Evolutionary conservation across 75 land plant species (phyloP).

Genomic region (Pinus taeda): DNA sequence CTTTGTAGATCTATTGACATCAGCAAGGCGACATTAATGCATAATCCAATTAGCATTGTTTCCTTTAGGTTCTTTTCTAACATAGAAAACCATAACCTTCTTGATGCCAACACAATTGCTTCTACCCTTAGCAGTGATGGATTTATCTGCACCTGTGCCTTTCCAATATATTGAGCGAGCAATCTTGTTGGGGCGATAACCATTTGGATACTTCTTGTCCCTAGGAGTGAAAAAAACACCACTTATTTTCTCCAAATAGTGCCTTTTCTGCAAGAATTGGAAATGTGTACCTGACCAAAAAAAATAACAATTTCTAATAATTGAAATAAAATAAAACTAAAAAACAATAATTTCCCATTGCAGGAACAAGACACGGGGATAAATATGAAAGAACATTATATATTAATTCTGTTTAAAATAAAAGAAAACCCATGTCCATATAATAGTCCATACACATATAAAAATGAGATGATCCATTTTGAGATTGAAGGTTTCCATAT

Average conservation of each 20-base stretch:
- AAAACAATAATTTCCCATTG: too few species aligned
- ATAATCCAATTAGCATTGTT: constrained; percentile 15
- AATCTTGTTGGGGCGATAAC: constrained; percentile 9
- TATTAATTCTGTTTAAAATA: too few species aligned
- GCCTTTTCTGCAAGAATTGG: too few species aligned
- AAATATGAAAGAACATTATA: too few species aligned
- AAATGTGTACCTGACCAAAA: background rate
- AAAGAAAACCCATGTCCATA: too few species aligned
- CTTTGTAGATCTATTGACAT: constrained; percentile 2
- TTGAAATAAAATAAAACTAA: too few species aligned
- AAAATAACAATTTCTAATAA: background rate
- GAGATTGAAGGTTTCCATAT: too few species aligned
- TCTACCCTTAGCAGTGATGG: background rate
- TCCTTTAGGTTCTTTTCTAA: constrained; percentile 15
- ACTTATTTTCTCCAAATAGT: constrained; percentile 11
- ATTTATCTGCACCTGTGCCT: constrained; percentile 10
- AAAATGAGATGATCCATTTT: too few species aligned
- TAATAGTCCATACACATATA: too few species aligned
- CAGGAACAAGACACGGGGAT: too few species aligned
- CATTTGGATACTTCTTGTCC: constrained; percentile 21
- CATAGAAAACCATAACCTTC: constrained; percentile 15
- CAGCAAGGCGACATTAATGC: constrained; percentile 13
- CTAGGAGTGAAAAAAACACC: constrained; percentile 11
- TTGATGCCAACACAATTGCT: constrained; percentile 12
- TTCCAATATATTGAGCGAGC: constrained; percentile 15